These are phyloP conservation scores for Dothiorella sarmentorum DNA, from an alignment of 2,329 filamentous ascomycete species.

Conservation along the genomic window DNA sequence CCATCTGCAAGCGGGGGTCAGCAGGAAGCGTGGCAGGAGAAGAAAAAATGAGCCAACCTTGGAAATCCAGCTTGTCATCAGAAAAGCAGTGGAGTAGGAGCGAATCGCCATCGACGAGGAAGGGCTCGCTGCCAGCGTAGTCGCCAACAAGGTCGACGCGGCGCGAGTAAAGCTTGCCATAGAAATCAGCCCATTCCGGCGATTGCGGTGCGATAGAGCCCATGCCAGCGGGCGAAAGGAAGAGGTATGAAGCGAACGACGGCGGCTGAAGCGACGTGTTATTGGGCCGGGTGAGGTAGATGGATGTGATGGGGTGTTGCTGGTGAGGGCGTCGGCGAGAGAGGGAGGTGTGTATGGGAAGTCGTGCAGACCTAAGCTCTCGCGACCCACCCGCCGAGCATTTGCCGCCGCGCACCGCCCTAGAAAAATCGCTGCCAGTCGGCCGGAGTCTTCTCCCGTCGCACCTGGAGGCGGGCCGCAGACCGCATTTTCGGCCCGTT, in stretches of 20 bases:
- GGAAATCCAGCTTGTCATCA: constrained; percentile 62
- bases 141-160: constrained; percentile 61
- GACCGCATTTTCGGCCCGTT: too few relatives aligned
- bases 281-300: too few relatives aligned
- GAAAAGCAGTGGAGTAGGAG: constrained; percentile 62
- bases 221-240: background rate
- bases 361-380: too few relatives aligned
- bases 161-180: constrained; percentile 35
- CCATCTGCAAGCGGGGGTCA: constrained; percentile 39
- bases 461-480: too few relatives aligned
- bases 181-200: constrained; percentile 17
- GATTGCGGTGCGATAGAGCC: background rate
- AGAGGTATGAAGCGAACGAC: background rate
- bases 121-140: constrained; percentile 70
- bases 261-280: too few relatives aligned
- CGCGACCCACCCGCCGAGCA: too few relatives aligned
- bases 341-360: too few relatives aligned
- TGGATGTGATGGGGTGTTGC: too few relatives aligned
- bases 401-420: too few relatives aligned
- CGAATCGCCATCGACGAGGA: constrained; percentile 70
- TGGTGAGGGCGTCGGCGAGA: too few relatives aligned
- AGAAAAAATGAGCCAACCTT: constrained; percentile 35
- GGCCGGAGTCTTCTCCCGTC: too few relatives aligned
- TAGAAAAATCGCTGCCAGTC: too few relatives aligned
- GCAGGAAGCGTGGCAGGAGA: background rate